Base-by-base conservation (phyloP, 2,329 filamentous ascomycete species). In the Fusarium pseudonygamai region DNA sequence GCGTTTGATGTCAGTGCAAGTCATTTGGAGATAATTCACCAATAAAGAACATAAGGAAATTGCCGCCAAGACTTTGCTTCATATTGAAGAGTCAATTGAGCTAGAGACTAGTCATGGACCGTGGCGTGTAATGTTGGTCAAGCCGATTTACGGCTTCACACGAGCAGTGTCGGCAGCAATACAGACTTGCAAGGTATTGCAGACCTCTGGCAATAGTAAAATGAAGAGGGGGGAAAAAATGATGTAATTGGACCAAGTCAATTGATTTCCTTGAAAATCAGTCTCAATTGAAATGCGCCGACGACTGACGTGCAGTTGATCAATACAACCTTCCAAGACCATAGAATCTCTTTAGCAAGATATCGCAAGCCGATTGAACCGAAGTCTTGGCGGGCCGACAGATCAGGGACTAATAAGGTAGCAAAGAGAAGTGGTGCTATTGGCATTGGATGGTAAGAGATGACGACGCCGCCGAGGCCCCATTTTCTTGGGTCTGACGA, bases 401-500 rank as follows among this genome's bases (percentile, higher is more conserved):
- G 34, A 69, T 52, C 43, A 49, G 12, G 22, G 15, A n/a, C 39
- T 16, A n/a, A 18, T 47, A 22, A 34, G 18, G 13, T 13, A 15
- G 1, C 5, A 26, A 12, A 47, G 20, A 11, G 11, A 34, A 34
- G 3, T 26, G 3, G 8, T 55, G 36, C 6, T 12, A 34, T 43
- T 22, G 22, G 64, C 42, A 28, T n/a, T n/a, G n/a, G n/a, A n/a
- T 22, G 22, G 56, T n/a, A 34, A 68, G 42, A 58, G 47, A 69
- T 63, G 50, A 69, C 47, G 64, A 32, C 42, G 37, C n/a, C 46
- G 64, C 66, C 42, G 56, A 63, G 30, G 26, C 47, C 57, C 36
- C 46, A 47, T 28, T 37, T 28, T 42, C 56, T 68, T 67, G 62
- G 64, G 30, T 22, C 47, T 69, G 66, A 69, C 66, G 64, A 64